Base-by-base conservation (phyloP, 345 rosid genomes). In the Camelina sativa region DNA sequence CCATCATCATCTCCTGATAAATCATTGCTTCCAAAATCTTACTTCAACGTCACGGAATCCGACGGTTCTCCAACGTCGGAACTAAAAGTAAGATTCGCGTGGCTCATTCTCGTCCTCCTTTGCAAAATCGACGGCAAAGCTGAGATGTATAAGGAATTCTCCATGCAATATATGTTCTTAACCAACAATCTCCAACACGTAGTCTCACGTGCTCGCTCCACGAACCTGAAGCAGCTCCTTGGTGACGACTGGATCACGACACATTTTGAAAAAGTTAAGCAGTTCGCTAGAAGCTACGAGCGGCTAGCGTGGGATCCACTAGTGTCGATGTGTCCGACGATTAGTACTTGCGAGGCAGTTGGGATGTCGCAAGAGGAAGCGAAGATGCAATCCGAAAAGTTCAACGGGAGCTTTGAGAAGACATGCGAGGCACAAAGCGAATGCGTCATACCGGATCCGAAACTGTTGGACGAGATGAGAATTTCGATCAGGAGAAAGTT, bases 181-280 rank as follows among this genome's bases (percentile, higher is more conserved):
- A 88, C 91, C 10, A 91, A 88, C 84, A 91, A 85, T 75, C 80
- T 88, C 53, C 93, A 86, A 19, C 83, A 86, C 79, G 82, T 88
- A 9, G 71, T 81, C 25, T 67, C 82, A 2, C 78, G 44, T 38
- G 91, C 78, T 67, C 84, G 83, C 8, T 72, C 87, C 15, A 85
- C 97, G 32, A 80, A 84, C 63, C 80, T 88, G 2, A 67, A 44
- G 59, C 61, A 62, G 13, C 56, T 89, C 13, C 86, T 86, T 37
- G 97, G 97, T 7, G 86, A 84, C 12, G 90, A 83, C 0, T 89
- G 97, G 96, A 58, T 88, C 53, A 37, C 30, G 1, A 83, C 71
- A 65, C 85, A 88, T 47, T 87, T 76, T 22, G 78, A 77, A 7
- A 91, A 86, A 72, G 79, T 84, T 57, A 81, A 68, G 4, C 87